These are phyloP conservation scores for Cutaneotrichosporon cyanovorans DNA, from an alignment of 1,284 basidiomycete genomes.

Conservation along the genomic window DNA sequence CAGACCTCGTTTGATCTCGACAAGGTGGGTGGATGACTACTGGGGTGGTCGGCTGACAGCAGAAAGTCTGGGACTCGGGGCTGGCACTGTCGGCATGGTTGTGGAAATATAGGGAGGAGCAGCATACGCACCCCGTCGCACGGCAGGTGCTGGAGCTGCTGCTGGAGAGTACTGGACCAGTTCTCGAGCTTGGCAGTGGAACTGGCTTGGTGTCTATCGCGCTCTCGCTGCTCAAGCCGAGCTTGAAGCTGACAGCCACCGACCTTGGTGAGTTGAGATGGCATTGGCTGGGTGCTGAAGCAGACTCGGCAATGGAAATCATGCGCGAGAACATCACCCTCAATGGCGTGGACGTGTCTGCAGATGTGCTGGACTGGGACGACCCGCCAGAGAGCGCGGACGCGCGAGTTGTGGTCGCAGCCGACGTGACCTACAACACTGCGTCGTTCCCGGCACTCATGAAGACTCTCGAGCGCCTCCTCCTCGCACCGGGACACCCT, in stretches of 20 bases:
- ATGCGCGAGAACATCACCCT: constrained; percentile 60
- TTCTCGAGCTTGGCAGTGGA: constrained; percentile 57
- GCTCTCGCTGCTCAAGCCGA: constrained; percentile 49
- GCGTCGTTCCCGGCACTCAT: constrained; percentile 58
- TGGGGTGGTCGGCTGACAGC: background rate
- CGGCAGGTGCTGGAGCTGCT: constrained; percentile 5
- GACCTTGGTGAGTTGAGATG: constrained; percentile 58
- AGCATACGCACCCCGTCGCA: constrained; percentile 4
- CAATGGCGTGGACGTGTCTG: constrained; percentile 45
- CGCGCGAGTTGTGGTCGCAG: constrained; percentile 46
- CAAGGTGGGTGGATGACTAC: constrained; percentile 55
- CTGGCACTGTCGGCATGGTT: constrained; percentile 72
- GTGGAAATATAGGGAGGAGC: constrained; percentile 17
- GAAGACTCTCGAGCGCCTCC: constrained; percentile 29
- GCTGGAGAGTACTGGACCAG: background rate
- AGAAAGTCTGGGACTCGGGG: constrained; percentile 93
- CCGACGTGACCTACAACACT: constrained; percentile 84
- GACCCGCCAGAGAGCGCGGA: constrained; percentile 48
- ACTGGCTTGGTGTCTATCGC: constrained; percentile 71
- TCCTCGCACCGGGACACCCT: constrained; percentile 14
- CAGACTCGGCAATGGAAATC: constrained; percentile 71
- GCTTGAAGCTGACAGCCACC: constrained; percentile 47
- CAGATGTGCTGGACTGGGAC: constrained; percentile 68
- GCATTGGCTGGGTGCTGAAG: background rate
- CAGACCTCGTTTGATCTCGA: constrained; percentile 81